Evolutionary conservation across 2,329 filamentous ascomycete species (phyloP), one percentile per base, ranked within the genome.

Genomic region (Fusarium globosum): DNA sequence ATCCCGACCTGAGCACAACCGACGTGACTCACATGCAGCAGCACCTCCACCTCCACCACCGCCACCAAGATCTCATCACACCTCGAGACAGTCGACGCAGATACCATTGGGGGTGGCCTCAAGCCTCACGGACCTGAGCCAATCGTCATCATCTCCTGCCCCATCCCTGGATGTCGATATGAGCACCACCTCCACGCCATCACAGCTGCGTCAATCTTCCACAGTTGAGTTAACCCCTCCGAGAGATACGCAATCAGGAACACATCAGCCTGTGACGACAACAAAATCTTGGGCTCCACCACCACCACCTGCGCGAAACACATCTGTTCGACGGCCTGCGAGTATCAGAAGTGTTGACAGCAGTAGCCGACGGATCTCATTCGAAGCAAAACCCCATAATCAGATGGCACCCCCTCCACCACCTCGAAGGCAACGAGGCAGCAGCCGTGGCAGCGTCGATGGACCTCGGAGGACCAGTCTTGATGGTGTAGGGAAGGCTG

Each of bases 11-110:
- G 85, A 85, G 26, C 86, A 85, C 68, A 74, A 85, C 39, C 85
- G 85, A 45, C 80, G 82, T 57, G 82, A 81, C 64, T 77, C 80
- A 23, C 80, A 81, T 61, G 84, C 83, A 0, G 88, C 88, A 1
- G 85, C 86, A 14, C 88, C 89, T 21, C 88, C 89, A 23, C 88
- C 89, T 21, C 88, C 89, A 23, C 88, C 89, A 2, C 87, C 89
- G 2, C 87, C 89, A 14, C 84, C 88, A 49, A 84, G 89, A 36
- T 85, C 85, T 12, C 82, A 82, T 38, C 82, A 84, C 52, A 77
- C 73, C 21, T 78, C 82, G n/a, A 83, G 79, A 42, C 80, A 80
- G 46, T 73, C 77, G 7, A 78, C 61, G 20, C 65, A 75, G 35
- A 52, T 73, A 55, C 57, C 71, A 52, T 48, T 76, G 64, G 61